Evolutionary conservation across 2,329 filamentous ascomycete species (phyloP), one percentile per base, ranked within the genome.

Genomic region (Penicillium sp.): DNA sequence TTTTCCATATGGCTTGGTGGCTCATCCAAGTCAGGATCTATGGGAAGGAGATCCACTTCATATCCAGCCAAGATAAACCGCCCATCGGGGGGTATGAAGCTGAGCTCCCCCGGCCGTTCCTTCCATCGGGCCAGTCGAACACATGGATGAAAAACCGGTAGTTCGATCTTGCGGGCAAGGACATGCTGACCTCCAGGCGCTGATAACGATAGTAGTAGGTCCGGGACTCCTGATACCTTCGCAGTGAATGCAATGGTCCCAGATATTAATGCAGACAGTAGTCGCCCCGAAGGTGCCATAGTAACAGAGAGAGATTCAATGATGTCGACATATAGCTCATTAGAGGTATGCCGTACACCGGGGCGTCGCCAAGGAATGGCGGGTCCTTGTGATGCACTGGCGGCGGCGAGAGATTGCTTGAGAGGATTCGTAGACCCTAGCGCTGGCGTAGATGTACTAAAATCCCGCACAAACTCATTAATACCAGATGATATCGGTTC

Each of bases 61-160:
- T 99, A 99, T 22, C 91, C 92, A 31, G 91, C 92, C 17, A 99
- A 81, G 38, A 96, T 89, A 71, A 97, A 99, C 41, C 91, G 85
- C 31, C 94, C 94, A 71, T 99, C 94, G 0, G 94, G 94, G 2
- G 94, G 94, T 12, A 99, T 85, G 68, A 99, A 99, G 69, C 90
- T 96, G n/a, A 99, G 79, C 61, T 96, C 89, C 3, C 94, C 94
- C 0, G 92, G 91, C 53, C 85, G 84, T 65, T 96, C 90, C 65
- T 88, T 88, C 94, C 94, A 99, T 60, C 87, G 83, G n/a, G 88
- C 88, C 3, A 99, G 78, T 17, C 94, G 83, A 9, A 99, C 94
- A 67, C 94, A 97, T 0, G 94, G 94, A 71, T 99, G 94, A 66
- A 99, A 99, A 0, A 97, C 91, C 1, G 93, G 94, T 2, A 96